Conservation (phyloP, 2,329 filamentous ascomycete species). For the Colletotrichum musicola region DNA sequence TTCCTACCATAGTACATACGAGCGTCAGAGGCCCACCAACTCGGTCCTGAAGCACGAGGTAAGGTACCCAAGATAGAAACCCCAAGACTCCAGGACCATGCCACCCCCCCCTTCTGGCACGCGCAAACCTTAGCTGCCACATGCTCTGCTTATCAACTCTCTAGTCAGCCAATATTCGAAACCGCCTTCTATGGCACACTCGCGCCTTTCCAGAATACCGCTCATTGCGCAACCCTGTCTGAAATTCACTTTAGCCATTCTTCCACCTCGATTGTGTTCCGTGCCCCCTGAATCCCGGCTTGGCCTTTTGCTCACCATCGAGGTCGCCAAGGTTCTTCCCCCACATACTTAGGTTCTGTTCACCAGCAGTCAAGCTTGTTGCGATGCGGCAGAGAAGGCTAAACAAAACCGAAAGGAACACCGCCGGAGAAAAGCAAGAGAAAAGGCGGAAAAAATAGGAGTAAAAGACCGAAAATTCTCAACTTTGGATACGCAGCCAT, state of each 20-base stretch:
- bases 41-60: neutral
- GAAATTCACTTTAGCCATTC: neutral
- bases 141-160: slow-evolving; percentile 34
- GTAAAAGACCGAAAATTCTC: neutral
- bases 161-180: slow-evolving; percentile 38
- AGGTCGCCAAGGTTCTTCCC: no score
- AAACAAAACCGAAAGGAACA: no score
- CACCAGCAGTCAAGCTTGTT: no score
- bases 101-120: neutral
- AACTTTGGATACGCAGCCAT: neutral
- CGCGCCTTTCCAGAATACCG: slow-evolving; percentile 26
- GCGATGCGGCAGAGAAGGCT: no score
- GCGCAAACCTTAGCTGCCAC: slow-evolving; percentile 32
- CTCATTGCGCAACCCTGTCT: neutral
- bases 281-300: neutral
- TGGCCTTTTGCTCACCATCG: no score
- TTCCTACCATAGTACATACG: neutral
- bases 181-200: slow-evolving; percentile 31
- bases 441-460: neutral
- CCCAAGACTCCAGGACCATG: neutral
- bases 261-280: neutral
- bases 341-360: no score
- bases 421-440: neutral
- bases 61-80: slow-evolving; percentile 23
- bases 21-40: neutral